phyloP scores from a whole-genome alignment of 805 yeast species.

The Spathaspora arborariae region DNA sequence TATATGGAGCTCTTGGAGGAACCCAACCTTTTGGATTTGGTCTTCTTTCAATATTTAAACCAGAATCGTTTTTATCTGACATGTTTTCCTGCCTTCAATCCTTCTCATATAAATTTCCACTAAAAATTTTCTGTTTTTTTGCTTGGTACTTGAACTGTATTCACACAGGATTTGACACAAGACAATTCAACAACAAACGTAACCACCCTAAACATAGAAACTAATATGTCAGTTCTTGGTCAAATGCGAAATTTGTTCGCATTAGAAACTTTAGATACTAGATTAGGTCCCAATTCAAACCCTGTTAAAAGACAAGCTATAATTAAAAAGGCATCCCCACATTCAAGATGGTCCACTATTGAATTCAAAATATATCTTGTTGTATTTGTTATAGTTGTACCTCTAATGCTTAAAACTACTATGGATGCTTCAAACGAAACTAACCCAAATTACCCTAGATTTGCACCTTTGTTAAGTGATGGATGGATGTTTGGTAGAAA shows the following conservation, averaged over 20 bases:
- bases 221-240: slow-evolving; percentile 8
- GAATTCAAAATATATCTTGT: slow-evolving; percentile 72
- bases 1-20: slow-evolving; percentile 79
- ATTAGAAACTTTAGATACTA: slow-evolving; percentile 49
- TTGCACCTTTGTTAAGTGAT: slow-evolving; percentile 54
- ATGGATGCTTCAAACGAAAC: slow-evolving; percentile 73
- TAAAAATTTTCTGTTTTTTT: not conserved
- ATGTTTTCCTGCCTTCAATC: not conserved
- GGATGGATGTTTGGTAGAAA: slow-evolving; percentile 93
- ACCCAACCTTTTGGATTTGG: slow-evolving; percentile 80
- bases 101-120: not conserved
- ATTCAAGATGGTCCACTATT: slow-evolving; percentile 66
- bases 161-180: not conserved
- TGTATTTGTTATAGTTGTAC: slow-evolving; percentile 67
- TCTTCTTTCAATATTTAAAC: slow-evolving; percentile 46
- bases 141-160: not conserved
- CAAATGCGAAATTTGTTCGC: slow-evolving; percentile 37
- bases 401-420: slow-evolving; percentile 78
- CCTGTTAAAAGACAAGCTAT: slow-evolving; percentile 26
- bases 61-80: slow-evolving; percentile 1
- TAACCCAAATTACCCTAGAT: slow-evolving; percentile 68
- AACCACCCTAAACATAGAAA: not conserved
- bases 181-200: not conserved
- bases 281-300: slow-evolving; percentile 41
- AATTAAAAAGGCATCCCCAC: slow-evolving; percentile 26